Conservation (phyloP, 2,329 filamentous ascomycete species). For the Beauveria pseudobassiana region DNA sequence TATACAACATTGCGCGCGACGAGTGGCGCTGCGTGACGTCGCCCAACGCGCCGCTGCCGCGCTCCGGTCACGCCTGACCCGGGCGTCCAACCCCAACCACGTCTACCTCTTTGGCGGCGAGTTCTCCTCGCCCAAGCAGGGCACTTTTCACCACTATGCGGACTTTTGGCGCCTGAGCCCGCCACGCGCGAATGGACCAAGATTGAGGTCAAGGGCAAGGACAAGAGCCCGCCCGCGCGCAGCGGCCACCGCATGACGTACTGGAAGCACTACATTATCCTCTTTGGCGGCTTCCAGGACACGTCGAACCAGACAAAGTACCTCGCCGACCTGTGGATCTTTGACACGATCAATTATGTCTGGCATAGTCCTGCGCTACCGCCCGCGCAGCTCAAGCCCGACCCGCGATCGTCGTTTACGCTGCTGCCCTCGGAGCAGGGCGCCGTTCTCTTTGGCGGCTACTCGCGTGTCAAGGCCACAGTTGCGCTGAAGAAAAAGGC, state of each 20-base stretch:
- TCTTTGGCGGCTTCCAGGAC: slow-evolving; percentile 96
- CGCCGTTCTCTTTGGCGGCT: slow-evolving; percentile 86
- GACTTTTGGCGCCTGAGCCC: slow-evolving; percentile 92
- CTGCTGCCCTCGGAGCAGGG: slow-evolving; percentile 85
- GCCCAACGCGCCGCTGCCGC: slow-evolving; percentile 83
- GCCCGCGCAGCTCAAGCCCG: slow-evolving; percentile 76
- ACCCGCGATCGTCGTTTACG: slow-evolving; percentile 85
- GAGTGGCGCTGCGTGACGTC: slow-evolving; percentile 88
- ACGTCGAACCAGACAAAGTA: slow-evolving; percentile 94
- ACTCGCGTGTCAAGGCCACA: slow-evolving; percentile 78
- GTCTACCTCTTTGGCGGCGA: slow-evolving; percentile 94
- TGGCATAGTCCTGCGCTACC: slow-evolving; percentile 76
- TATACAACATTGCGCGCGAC: slow-evolving; percentile 73
- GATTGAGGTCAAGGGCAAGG: slow-evolving; percentile 70
- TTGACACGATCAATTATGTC: slow-evolving; percentile 78
- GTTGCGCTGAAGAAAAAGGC: slow-evolving; percentile 51
- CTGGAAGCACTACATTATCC: slow-evolving; percentile 92
- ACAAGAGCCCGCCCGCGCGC: slow-evolving; percentile 72
- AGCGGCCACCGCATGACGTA: slow-evolving; percentile 95
- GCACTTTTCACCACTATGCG: slow-evolving; percentile 98
- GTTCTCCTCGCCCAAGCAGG: slow-evolving; percentile 93
- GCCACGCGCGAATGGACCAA: slow-evolving; percentile 82
- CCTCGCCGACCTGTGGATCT: slow-evolving; percentile 88
- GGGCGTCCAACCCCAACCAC: slow-evolving; percentile 74
- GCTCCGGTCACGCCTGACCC: slow-evolving; percentile 91